These are phyloP conservation scores for Mycena citricolor DNA, from an alignment of 1,284 basidiomycete species.

Conservation along the genomic window DNA sequence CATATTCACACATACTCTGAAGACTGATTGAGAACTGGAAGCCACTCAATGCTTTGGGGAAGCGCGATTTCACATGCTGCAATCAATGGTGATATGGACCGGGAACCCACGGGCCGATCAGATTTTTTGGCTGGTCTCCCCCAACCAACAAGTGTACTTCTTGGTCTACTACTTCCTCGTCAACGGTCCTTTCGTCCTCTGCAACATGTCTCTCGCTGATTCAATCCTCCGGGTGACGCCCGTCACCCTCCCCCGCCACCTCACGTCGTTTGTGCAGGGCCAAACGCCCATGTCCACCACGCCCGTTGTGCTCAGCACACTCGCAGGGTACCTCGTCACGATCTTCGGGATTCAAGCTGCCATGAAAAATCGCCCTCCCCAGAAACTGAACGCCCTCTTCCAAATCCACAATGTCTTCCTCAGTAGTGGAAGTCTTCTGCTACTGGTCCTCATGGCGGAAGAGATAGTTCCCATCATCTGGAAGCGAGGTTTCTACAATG, in stretches of 20 bases:
- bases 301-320: constrained; percentile 66
- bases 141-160: no score
- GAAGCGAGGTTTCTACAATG: constrained; percentile 71
- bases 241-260: constrained; percentile 56
- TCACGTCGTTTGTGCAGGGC: constrained; percentile 70
- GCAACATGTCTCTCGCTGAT: constrained; percentile 73
- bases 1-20: no score
- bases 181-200: constrained; percentile 26
- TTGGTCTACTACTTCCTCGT: constrained; percentile 21
- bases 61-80: no score
- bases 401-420: constrained; percentile 92
- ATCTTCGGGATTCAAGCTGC: constrained; percentile 86
- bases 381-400: constrained; percentile 86
- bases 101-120: no score
- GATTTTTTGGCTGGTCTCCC: no score
- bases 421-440: constrained; percentile 76
- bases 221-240: constrained; percentile 59
- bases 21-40: no score
- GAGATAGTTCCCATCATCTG: constrained; percentile 80
- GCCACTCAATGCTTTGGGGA: no score
- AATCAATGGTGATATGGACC: no score
- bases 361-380: constrained; percentile 78
- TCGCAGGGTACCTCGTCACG: constrained; percentile 82
- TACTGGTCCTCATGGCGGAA: constrained; percentile 87
- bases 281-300: constrained; percentile 81